Base-by-base conservation (phyloP, 495 filamentous ascomycete species). In the Penicillium chermesinum region DNA sequence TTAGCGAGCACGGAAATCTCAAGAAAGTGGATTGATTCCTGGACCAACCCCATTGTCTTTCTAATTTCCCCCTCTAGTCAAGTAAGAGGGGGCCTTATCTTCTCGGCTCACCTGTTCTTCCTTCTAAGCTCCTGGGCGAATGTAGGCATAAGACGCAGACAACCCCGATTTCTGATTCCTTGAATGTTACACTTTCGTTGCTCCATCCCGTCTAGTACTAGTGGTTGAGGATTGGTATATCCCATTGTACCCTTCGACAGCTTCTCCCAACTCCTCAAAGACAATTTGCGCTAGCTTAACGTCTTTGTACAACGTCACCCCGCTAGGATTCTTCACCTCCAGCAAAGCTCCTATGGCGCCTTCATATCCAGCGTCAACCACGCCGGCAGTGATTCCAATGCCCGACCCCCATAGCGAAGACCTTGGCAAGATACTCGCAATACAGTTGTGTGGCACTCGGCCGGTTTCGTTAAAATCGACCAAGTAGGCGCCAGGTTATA, bases 381-480 rank as follows among this genome's bases (percentile, higher is more conserved):
- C 73, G 0, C 73, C 73, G 2, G 72, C 66, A 7, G 49, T 46
- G 27, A 77, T 49, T 3, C 33, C 37, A 2, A 62, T 66, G 1
- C 73, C 67, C 6, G 67, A 75, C 10, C 69, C 52, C 52, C 59
- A 76, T 2, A 74, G 52, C 16, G 71, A 72, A 1, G 57, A 65
- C 34, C 72, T 49, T 1, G 59, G 53, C 17, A 70, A 76, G 0
- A 76, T 20, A 16, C 55, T 55, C 0, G 56, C 72, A 69, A 76
- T 74, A 19, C 52, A 61, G 48, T 73, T 53, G 7, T 48, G 50
- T 17, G 72, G 72, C 16, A 73, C 49, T 7, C 52, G 30, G 17
- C 73, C 71, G 0, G 63, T 70, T 50, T 75, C 72, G 43, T 75
- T 73, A 50, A 75, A 76, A 25, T 75, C 68, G n/a, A 75, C 47